Base-by-base conservation (phyloP, 176 grass and related monocot species). In the Aegilops longissima region DNA sequence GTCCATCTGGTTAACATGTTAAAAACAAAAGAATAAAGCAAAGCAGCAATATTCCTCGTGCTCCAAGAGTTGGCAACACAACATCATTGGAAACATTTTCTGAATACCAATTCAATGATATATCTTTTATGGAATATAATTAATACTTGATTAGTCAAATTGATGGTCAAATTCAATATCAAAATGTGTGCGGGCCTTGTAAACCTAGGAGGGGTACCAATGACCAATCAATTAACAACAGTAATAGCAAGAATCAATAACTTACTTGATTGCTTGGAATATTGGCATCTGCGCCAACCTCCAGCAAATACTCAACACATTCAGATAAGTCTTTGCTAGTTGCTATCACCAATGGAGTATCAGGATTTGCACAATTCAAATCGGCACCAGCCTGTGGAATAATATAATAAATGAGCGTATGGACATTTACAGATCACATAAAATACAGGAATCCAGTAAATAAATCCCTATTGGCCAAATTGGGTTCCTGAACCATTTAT, bases 261-360 rank as follows among this genome's bases (percentile, higher is more conserved):
- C 64, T 83, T 40, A 88, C 80, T 29, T 88, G 12, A 21, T 83
- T 78, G 77, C 12, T 68, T 2, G 38, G 87, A 88, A 88, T 83
- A 83, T 88, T 83, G 51, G 87, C 65, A 9, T 83, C 52, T 49
- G 87, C 87, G 7, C 80, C 87, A 12, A 30, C 87, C 64, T 71
- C 29, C 65, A 83, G 63, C 20, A 88, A 67, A 40, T 88, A 83
- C 21, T 79, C 21, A 71, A 88, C 80, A 72, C 87, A 88, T 33
- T 78, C 20, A 36, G 21, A 49, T 51, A 88, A 79, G 52, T 40
- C 64, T 59, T 62, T 83, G 35, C 54, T 27, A 71, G 80, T 79
- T 62, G 80, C 80, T 51, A 88, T 71, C 20, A 88, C 80, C 74
- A 88, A 79, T 49, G 80, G 87, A 20, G 87, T 78, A 35, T 88